phyloP scores from a whole-genome alignment of 495 filamentous ascomycete genomes.

The Trichoderma asperelloides region DNA sequence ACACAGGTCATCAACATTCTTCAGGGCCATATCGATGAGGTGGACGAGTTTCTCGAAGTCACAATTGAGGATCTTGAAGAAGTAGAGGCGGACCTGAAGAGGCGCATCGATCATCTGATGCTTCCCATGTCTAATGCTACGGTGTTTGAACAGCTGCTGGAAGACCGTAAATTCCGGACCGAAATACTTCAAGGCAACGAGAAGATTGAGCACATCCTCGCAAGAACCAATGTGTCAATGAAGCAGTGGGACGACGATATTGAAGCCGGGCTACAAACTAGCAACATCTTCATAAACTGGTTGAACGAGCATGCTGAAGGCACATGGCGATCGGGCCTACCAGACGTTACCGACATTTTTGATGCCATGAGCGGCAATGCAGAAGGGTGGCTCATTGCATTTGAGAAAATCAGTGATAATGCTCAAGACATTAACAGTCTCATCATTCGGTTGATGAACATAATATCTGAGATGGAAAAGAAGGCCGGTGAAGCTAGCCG shows the following conservation, averaged over 20 bases:
- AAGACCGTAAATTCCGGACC: slow-evolving; percentile 69
- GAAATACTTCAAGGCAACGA: slow-evolving; percentile 81
- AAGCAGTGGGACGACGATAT: slow-evolving; percentile 71
- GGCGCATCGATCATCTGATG: slow-evolving; percentile 66
- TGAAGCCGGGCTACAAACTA: slow-evolving; percentile 64
- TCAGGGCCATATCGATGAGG: slow-evolving; percentile 84
- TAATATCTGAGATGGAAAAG: slow-evolving; percentile 69
- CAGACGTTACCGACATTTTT: slow-evolving; percentile 55
- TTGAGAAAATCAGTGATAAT: slow-evolving; percentile 59
- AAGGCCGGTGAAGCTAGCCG: slow-evolving; percentile 66
- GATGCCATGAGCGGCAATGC: slow-evolving; percentile 76
- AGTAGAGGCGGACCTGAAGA: slow-evolving; percentile 65
- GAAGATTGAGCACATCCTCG: slow-evolving; percentile 81
- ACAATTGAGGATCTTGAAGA: slow-evolving; percentile 78
- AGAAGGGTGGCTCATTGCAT: slow-evolving; percentile 73
- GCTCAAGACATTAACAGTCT: slow-evolving; percentile 50
- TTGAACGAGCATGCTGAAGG: slow-evolving; percentile 52
- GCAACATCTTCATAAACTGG: slow-evolving; percentile 68
- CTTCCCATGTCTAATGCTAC: slow-evolving; percentile 73
- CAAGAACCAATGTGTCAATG: slow-evolving; percentile 63
- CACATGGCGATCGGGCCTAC: slow-evolving; percentile 42
- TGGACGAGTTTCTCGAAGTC: slow-evolving; percentile 80
- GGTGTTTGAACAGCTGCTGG: slow-evolving; percentile 85
- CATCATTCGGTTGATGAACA: slow-evolving; percentile 53
- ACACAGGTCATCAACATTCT: slow-evolving; percentile 80